Evolutionary conservation across 768 basidiomycete species (phyloP).

Genomic region (Postia placenta): DNA sequence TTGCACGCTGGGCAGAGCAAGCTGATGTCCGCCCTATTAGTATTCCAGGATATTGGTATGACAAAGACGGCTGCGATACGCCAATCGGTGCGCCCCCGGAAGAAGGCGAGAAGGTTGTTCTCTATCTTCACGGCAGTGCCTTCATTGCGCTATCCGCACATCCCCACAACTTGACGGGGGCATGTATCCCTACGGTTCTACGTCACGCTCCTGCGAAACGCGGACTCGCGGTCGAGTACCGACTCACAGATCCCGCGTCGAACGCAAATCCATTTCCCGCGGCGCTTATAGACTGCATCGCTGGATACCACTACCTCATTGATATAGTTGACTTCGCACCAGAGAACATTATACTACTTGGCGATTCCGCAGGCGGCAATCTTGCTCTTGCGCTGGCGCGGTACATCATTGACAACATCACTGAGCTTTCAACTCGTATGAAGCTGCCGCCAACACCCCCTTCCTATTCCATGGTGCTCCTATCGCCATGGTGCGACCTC

Average conservation of each 20-base stretch:
- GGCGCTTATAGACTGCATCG: slow-evolving; percentile 16
- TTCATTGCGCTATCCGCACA: slow-evolving; percentile 23
- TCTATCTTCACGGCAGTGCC: slow-evolving; percentile 59
- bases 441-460: slow-evolving; percentile 6
- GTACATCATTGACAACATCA: slow-evolving; percentile 23
- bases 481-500: slow-evolving; percentile 55
- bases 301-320: slow-evolving; percentile 46
- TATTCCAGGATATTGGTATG: slow-evolving; percentile 20
- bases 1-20: slow-evolving; percentile 10
- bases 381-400: slow-evolving; percentile 35
- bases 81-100: slow-evolving; percentile 31
- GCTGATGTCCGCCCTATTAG: slow-evolving; percentile 9
- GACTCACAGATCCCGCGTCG: slow-evolving; percentile 29
- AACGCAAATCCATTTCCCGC: slow-evolving; percentile 42
- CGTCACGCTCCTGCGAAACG: slow-evolving; percentile 21
- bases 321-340: slow-evolving; percentile 35
- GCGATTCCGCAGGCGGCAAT: slow-evolving; percentile 53
- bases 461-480: slow-evolving; percentile 35
- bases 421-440: background rate
- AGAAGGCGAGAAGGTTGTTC: slow-evolving; percentile 52
- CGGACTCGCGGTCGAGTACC: slow-evolving; percentile 41
- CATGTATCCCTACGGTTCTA: slow-evolving; percentile 16
- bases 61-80: slow-evolving; percentile 8
- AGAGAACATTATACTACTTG: slow-evolving; percentile 37
- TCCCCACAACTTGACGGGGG: background rate